Percentiles rank a stretch among this genome's conserved stretches.
These are phyloP conservation scores for Lathyrus aphaca DNA, from an alignment of 306 rosid genomes.

Conservation along the genomic window DNA sequence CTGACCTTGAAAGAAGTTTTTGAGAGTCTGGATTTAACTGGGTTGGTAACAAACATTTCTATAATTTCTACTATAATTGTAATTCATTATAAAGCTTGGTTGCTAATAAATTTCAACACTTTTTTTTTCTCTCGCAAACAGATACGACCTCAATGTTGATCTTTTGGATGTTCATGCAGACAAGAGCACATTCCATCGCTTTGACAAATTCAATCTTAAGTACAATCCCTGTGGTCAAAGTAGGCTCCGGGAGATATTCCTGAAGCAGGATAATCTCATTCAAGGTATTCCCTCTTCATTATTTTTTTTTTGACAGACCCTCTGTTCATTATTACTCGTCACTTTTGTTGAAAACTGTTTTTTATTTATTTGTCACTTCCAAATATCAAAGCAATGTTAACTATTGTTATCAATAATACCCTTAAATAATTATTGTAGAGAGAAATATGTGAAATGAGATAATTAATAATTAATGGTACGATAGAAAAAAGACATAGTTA, in stretches of 20 bases:
- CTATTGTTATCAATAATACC: not conserved
- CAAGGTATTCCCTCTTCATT: conserved; percentile 63
- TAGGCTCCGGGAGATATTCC: conserved; percentile 98
- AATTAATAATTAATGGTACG: not conserved
- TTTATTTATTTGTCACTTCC: not conserved
- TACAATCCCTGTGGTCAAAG: conserved; percentile 99
- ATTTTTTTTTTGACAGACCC: no score
- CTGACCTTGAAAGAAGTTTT: conserved; percentile 97
- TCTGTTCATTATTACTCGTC: not conserved
- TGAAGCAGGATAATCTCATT: conserved; percentile 96
- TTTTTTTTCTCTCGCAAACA: conserved; percentile 46
- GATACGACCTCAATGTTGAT: conserved; percentile 98
- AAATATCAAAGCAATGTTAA: not conserved
- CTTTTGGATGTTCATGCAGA: conserved; percentile 99
- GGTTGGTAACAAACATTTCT: conserved; percentile 55
- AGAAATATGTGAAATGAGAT: not conserved
- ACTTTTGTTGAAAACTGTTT: not conserved
- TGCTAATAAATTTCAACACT: conserved; percentile 22
- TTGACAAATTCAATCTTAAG: conserved; percentile 97
- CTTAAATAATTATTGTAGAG: not conserved
- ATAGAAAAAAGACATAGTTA: not conserved
- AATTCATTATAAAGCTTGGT: conserved; percentile 1
- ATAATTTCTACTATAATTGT: conserved; percentile 20
- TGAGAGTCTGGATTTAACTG: conserved; percentile 94
- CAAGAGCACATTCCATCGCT: conserved; percentile 99